These are phyloP conservation scores for Pholiota conissans DNA, from an alignment of 768 basidiomycete genomes.

Conservation along the genomic window DNA sequence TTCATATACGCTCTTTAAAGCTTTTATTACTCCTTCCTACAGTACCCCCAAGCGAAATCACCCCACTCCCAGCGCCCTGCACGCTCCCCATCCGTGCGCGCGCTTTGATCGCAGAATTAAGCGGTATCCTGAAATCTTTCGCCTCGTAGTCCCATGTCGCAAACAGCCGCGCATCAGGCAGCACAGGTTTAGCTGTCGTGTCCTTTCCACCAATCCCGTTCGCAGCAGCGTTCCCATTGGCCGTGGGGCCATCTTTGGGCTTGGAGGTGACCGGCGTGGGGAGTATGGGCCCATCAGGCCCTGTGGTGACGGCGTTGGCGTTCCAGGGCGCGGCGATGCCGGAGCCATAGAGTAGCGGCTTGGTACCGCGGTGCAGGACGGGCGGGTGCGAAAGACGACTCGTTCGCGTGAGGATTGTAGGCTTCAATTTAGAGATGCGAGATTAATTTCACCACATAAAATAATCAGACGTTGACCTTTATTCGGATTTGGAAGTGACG, in stretches of 20 bases:
- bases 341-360: constrained; percentile 45
- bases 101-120: constrained; percentile 24
- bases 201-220: constrained; percentile 16
- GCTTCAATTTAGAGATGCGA: constrained; percentile 35
- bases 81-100: constrained; percentile 35
- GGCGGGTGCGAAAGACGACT: constrained; percentile 68
- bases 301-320: constrained; percentile 33
- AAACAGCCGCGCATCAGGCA: constrained; percentile 54
- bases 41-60: constrained; percentile 19
- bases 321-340: constrained; percentile 59
- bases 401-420: constrained; percentile 56
- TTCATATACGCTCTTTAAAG: constrained; percentile 14
- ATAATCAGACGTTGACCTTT: too few species aligned
- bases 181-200: constrained; percentile 28
- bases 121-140: constrained; percentile 45
- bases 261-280: constrained; percentile 28
- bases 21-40: constrained; percentile 18
- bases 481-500: too few species aligned
- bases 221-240: constrained; percentile 12
- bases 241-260: constrained; percentile 25
- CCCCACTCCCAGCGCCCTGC: constrained; percentile 20
- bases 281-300: constrained; percentile 24
- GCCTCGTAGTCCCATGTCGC: constrained; percentile 60
- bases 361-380: constrained; percentile 52
- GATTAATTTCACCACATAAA: too few species aligned